A percentile compares a stretch with the other conserved stretches of the same genome.
phyloP scores from a whole-genome alignment of 768 basidiomycete species.

The Rhizopogon roseolus region DNA sequence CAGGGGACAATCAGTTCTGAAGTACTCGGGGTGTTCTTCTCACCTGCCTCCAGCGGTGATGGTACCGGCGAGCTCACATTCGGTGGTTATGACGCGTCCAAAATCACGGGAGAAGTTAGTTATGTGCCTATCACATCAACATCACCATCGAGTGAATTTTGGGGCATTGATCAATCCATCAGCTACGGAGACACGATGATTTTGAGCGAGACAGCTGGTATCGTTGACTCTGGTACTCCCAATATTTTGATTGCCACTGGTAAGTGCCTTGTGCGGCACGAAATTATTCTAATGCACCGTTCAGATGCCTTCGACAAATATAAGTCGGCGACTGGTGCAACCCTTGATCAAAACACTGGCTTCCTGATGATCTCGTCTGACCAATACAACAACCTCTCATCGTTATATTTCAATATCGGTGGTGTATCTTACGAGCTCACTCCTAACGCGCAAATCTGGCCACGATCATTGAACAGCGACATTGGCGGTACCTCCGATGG shows the following conservation, averaged over 20 bases:
- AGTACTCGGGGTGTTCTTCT: conserved; percentile 28
- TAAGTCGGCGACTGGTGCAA: conserved; percentile 19
- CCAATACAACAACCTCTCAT: conserved; percentile 20
- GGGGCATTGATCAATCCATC: conserved; percentile 28
- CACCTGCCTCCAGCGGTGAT: conserved; percentile 15
- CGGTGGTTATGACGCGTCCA: conserved; percentile 17
- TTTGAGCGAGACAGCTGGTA: conserved; percentile 10
- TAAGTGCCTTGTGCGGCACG: conserved; percentile 8
- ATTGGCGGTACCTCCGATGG: conserved; percentile 18
- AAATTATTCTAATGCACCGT: neutral
- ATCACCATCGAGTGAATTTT: conserved; percentile 16
- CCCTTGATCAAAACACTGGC: conserved; percentile 20
- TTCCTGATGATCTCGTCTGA: conserved; percentile 20
- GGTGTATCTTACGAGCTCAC: conserved; percentile 13
- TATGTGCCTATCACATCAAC: conserved; percentile 22
- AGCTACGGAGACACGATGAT: conserved; percentile 18
- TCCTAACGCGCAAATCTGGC: conserved; percentile 29
- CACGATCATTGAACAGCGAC: conserved; percentile 23
- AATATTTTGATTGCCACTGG: conserved; percentile 25
- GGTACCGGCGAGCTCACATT: conserved; percentile 21
- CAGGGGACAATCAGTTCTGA: conserved; percentile 26
- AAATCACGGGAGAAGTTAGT: conserved; percentile 7
- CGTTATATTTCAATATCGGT: conserved; percentile 22
- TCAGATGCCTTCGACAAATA: conserved; percentile 19
- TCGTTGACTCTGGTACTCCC: conserved; percentile 27